Evolutionary conservation across 2,329 filamentous ascomycete genomes (phyloP).

Genomic region (Calonectria honghensis): DNA sequence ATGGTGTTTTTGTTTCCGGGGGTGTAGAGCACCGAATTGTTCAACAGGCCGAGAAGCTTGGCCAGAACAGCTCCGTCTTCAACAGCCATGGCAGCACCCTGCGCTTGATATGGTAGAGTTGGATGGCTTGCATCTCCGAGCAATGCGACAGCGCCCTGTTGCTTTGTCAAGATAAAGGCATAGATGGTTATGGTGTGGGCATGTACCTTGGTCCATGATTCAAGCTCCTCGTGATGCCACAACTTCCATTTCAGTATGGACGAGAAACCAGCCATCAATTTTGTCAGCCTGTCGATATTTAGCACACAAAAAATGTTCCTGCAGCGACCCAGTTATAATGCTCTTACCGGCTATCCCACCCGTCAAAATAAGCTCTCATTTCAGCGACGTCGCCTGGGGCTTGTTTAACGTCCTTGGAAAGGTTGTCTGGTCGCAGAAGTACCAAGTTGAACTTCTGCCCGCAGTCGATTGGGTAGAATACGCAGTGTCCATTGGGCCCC

Average conservation of each 20-base stretch:
- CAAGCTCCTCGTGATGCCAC: neutral
- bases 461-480: neutral
- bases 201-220: neutral
- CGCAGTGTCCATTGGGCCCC: neutral
- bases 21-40: neutral
- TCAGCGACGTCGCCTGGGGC: neutral
- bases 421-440: neutral
- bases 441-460: neutral
- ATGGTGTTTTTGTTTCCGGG: neutral
- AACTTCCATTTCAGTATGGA: neutral
- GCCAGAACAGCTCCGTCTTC: neutral
- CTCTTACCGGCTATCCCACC: neutral
- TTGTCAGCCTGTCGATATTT: neutral
- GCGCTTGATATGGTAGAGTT: neutral
- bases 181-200: neutral
- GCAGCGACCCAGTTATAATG: neutral
- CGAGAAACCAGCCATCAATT: neutral
- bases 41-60: neutral
- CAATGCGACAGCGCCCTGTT: neutral
- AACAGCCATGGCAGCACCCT: neutral
- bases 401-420: neutral
- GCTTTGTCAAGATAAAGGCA: neutral
- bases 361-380: neutral
- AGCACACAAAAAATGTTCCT: neutral
- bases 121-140: neutral